Evolutionary conservation across 2,329 filamentous ascomycete species (phyloP).

Genomic region (Xylogone sp.): DNA sequence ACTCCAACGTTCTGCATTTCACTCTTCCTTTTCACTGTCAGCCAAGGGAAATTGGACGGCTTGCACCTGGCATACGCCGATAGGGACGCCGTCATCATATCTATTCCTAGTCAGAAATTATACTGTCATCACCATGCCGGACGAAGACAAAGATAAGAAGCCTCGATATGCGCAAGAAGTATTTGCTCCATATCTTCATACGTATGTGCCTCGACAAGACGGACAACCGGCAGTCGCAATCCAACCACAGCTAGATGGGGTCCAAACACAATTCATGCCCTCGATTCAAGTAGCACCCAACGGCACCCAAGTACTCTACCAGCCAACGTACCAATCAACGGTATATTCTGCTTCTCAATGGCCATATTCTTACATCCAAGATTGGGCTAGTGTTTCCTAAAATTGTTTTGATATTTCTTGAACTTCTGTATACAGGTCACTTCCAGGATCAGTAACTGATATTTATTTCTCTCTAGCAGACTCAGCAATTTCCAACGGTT

Average conservation of each 20-base stretch:
- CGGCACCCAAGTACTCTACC: not conserved
- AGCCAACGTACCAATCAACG: not conserved
- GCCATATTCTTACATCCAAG: not conserved
- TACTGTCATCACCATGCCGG: not conserved
- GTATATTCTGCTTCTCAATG: not conserved
- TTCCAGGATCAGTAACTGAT: not conserved
- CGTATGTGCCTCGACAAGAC: slow-evolving; percentile 45
- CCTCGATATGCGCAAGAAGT: not conserved
- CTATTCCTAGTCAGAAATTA: not conserved
- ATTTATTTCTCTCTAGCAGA: not conserved
- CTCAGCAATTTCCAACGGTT: not conserved
- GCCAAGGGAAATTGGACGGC: too few relatives aligned
- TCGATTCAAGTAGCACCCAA: not conserved
- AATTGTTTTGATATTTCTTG: not conserved
- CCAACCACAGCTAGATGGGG: not conserved
- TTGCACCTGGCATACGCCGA: not conserved
- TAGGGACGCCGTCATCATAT: not conserved
- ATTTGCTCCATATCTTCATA: slow-evolving; percentile 48
- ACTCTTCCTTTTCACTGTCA: too few relatives aligned
- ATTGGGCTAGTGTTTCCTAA: too few relatives aligned
- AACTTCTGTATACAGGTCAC: not conserved
- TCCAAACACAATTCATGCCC: not conserved
- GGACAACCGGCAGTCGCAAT: slow-evolving; percentile 3
- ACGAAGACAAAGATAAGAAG: not conserved
- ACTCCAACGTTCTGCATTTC: too few relatives aligned